Evolutionary conservation across 805 yeast species (phyloP).

Genomic region (Kazachstania psychrophila): DNA sequence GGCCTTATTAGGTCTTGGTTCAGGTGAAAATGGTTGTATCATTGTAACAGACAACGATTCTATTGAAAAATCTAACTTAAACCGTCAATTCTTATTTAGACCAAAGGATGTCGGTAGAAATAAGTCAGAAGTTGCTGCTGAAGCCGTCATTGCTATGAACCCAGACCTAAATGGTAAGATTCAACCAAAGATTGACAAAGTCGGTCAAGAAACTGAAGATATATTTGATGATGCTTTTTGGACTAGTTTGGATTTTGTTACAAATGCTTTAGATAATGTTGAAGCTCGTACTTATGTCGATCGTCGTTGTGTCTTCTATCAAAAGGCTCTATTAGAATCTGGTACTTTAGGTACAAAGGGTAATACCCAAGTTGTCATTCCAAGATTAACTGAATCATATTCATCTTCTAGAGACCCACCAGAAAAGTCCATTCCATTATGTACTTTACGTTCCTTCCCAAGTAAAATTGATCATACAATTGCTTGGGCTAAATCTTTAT

Average conservation of each 20-base stretch:
- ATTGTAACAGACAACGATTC: slow-evolving; percentile 81
- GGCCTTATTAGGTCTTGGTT: slow-evolving; percentile 93
- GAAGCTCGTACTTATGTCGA: slow-evolving; percentile 98
- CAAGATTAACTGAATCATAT: slow-evolving; percentile 88
- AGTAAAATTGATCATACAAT: slow-evolving; percentile 97
- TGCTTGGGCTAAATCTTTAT: slow-evolving; percentile 96
- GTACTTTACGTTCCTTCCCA: slow-evolving; percentile 96
- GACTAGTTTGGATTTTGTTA: slow-evolving; percentile 75
- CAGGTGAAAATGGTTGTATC: slow-evolving; percentile 83
- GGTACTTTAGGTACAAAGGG: slow-evolving; percentile 99
- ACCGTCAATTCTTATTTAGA: slow-evolving; percentile 92
- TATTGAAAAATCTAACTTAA: slow-evolving; percentile 90
- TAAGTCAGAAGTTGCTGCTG: slow-evolving; percentile 85
- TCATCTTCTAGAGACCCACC: slow-evolving; percentile 98
- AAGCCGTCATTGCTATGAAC: slow-evolving; percentile 77
- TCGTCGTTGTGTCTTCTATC: slow-evolving; percentile 88
- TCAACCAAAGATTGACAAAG: slow-evolving; percentile 71
- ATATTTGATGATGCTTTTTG: slow-evolving; percentile 81
- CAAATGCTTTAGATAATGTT: slow-evolving; percentile 94
- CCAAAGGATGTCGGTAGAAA: slow-evolving; percentile 87
- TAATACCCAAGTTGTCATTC: slow-evolving; percentile 93
- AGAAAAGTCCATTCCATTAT: slow-evolving; percentile 91
- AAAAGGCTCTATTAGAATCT: slow-evolving; percentile 84
- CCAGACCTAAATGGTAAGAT: slow-evolving; percentile 74
- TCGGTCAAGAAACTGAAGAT: slow-evolving; percentile 86